These are phyloP conservation scores for Fusarium nelsonii DNA, from an alignment of 2,329 filamentous ascomycete species.

Conservation along the genomic window DNA sequence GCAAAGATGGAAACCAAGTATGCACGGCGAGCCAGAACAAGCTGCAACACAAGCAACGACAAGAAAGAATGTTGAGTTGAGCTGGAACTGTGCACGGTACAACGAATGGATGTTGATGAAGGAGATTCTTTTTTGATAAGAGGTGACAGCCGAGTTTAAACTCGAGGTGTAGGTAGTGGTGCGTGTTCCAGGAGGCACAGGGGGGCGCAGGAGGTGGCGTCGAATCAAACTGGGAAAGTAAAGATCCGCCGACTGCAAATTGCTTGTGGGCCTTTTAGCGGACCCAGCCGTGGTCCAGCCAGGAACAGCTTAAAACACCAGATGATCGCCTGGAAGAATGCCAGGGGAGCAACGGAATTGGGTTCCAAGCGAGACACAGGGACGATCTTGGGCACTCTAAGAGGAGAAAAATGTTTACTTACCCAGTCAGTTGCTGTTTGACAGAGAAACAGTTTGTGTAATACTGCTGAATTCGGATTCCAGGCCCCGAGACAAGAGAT, in stretches of 20 bases:
- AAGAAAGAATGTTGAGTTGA: slow-evolving; percentile 18
- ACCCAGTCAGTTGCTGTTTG: slow-evolving; percentile 31
- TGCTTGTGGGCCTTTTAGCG: slow-evolving; percentile 44
- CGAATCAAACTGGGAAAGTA: slow-evolving; percentile 46
- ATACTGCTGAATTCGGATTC: slow-evolving; percentile 20
- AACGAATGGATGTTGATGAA: slow-evolving; percentile 35
- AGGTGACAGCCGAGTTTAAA: slow-evolving; percentile 37
- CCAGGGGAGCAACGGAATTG: slow-evolving; percentile 7
- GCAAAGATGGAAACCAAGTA: slow-evolving; percentile 3
- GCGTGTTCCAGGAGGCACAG: slow-evolving; percentile 42
- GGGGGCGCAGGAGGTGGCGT: slow-evolving; percentile 49
- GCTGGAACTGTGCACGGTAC: slow-evolving; percentile 23
- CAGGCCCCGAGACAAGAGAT: slow-evolving; percentile 28
- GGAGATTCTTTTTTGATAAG: slow-evolving; percentile 37
- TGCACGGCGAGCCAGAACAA: slow-evolving; percentile 25
- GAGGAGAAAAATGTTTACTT: slow-evolving; percentile 1
- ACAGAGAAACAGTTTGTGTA: slow-evolving; percentile 3
- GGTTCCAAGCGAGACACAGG: slow-evolving; percentile 4
- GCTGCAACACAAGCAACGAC: slow-evolving; percentile 29
- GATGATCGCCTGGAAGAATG: slow-evolving; percentile 16
- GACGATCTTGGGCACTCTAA: slow-evolving; percentile 1
- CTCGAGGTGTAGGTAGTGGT: slow-evolving; percentile 38
- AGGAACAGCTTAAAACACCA: slow-evolving; percentile 36
- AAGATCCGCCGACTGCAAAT: slow-evolving; percentile 49
- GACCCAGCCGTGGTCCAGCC: slow-evolving; percentile 32